Evolutionary conservation across 805 yeast genomes (phyloP), one percentile per base, ranked within the genome.

Genomic region (Sungouiozyma ichnusensis): DNA sequence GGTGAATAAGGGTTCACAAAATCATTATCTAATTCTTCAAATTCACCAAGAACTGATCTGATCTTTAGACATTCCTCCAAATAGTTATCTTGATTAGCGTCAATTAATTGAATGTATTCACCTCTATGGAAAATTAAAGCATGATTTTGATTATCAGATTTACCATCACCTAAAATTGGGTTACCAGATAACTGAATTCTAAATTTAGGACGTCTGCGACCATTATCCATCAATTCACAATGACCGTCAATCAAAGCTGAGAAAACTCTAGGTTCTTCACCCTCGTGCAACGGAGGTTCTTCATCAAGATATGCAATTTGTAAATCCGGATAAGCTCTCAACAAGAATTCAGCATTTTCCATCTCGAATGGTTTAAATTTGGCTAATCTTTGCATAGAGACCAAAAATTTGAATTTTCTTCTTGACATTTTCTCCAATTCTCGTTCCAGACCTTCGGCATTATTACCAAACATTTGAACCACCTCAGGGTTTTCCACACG

Each of bases 401-500:
- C 87, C 51, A 84, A 69, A 52, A 85, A 74, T 56, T 77, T 77
- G 68, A 85, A 85, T 62, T 85, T 85, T 62, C 94, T 73, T 65
- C 81, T 72, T 11, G 94, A 85, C 82, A 84, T 80, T 55, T 76
- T 78, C 67, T 90, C 97, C 51, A 90, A 77, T 65, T 94, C 97
- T 66, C 87, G 77, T 71, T 90, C 97, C 41, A 77, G 75, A 54
- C 94, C 94, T 68, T 88, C 97, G 47, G 97, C 94, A 63, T 90
- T 92, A 53, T 97, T 97, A 54, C 97, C 97, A 62, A 88, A 90
- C 86, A 87, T 86, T 72, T 92, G 96, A 47, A 87, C 94, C 61
- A 86, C 79, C 63, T 85, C 94, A 35, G 94, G 94, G 64, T 85
- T 85, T 66, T 92, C 97, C 55, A 92, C 94, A 68, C 94, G 81